These are phyloP conservation scores for Solidago caesia DNA, from an alignment of 129 eudicot genomes.

Conservation along the genomic window DNA sequence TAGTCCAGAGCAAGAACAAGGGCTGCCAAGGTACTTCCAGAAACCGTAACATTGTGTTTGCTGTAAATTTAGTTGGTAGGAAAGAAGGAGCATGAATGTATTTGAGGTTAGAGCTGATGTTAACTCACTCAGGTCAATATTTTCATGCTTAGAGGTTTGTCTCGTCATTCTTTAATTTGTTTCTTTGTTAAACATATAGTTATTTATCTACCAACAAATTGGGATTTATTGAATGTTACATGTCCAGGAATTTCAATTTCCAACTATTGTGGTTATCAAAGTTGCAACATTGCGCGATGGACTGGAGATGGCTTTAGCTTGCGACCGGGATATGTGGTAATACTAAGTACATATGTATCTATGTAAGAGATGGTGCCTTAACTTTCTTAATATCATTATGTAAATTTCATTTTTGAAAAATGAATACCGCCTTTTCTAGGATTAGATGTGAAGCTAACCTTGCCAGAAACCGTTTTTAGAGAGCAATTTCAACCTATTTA, in stretches of 20 bases:
- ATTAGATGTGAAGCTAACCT: too few relatives aligned
- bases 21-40: slow-evolving; percentile 78
- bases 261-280: slow-evolving; percentile 94
- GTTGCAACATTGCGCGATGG: slow-evolving; percentile 99
- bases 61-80: slow-evolving; percentile 44
- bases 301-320: slow-evolving; percentile 93
- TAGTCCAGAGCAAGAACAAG: slow-evolving; percentile 97
- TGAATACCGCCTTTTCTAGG: too few relatives aligned
- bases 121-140: slow-evolving; percentile 71
- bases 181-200: background rate
- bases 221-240: slow-evolving; percentile 5
- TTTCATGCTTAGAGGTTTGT: slow-evolving; percentile 81
- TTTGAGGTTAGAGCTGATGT: slow-evolving; percentile 76
- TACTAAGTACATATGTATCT: slow-evolving; percentile 14
- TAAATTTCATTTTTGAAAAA: too few relatives aligned
- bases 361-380: background rate
- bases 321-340: slow-evolving; percentile 98
- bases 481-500: too few relatives aligned
- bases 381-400: too few relatives aligned
- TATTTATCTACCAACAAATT: background rate
- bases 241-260: slow-evolving; percentile 71
- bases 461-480: too few relatives aligned
- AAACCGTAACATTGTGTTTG: slow-evolving; percentile 8
- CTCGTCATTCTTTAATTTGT: slow-evolving; percentile 13
- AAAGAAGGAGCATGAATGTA: slow-evolving; percentile 67